phyloP scores from a whole-genome alignment of 768 basidiomycete genomes.

The Auricularia cornea region DNA sequence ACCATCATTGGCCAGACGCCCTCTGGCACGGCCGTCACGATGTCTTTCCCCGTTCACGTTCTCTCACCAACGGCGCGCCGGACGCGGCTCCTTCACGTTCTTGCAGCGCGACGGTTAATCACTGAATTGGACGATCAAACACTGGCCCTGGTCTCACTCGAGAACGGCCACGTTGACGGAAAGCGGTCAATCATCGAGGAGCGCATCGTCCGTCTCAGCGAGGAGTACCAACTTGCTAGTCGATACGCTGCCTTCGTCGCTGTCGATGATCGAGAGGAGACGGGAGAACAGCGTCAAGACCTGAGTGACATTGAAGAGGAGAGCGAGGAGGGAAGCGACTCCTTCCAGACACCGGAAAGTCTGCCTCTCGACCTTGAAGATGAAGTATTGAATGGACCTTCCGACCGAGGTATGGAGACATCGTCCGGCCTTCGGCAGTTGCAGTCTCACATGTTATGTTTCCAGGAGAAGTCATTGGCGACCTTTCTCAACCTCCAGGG shows the following conservation, averaged over 20 bases:
- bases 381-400: too few species aligned
- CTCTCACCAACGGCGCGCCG: conserved; percentile 1
- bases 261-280: conserved; percentile 23
- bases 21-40: neutral
- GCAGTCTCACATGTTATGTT: too few species aligned
- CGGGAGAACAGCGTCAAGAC: neutral
- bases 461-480: too few species aligned
- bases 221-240: conserved; percentile 45
- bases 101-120: conserved; percentile 47
- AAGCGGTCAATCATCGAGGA: too few species aligned
- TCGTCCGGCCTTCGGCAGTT: too few species aligned
- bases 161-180: conserved; percentile 20
- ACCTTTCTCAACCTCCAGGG: too few species aligned
- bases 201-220: conserved; percentile 41
- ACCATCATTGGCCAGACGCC: conserved; percentile 14
- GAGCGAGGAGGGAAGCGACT: neutral
- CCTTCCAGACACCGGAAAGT: neutral
- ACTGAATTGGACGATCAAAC: conserved; percentile 38
- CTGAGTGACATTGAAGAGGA: neutral
- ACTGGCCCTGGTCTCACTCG: neutral
- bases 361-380: too few species aligned
- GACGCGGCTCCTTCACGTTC: conserved; percentile 38
- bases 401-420: too few species aligned
- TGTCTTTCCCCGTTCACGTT: neutral
- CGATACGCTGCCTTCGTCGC: conserved; percentile 50